A percentile compares a stretch with the other conserved stretches of the same genome.
phyloP scores from a whole-genome alignment of 129 eudicot genomes.

The Flaveria ramosissima region DNA sequence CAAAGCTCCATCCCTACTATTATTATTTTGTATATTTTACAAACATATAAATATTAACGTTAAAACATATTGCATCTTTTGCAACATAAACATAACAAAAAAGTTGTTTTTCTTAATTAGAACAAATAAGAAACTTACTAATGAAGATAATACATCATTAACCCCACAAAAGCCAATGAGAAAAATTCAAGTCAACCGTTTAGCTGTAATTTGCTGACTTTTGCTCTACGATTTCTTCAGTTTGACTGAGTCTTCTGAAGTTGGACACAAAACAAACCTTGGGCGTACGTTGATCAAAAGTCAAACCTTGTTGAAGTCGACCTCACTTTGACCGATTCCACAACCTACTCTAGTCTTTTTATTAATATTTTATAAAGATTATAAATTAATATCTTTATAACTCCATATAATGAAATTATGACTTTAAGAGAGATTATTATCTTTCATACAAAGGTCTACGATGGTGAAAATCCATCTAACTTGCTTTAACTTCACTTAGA shows the following conservation, averaged over 20 bases:
- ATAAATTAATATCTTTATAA: neutral
- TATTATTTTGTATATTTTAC: neutral
- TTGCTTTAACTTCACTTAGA: neutral
- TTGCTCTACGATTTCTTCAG: neutral
- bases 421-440: neutral
- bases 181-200: constrained; percentile 29
- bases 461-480: neutral
- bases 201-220: constrained; percentile 32
- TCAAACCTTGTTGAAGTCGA: constrained; percentile 25
- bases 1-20: no score
- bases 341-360: constrained; percentile 11
- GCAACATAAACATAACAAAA: neutral
- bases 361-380: neutral
- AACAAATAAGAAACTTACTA: constrained; percentile 7
- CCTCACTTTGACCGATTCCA: constrained; percentile 40
- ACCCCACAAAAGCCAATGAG: constrained; percentile 29
- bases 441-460: neutral
- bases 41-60: neutral
- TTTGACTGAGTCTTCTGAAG: constrained; percentile 27
- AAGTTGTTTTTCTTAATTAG: neutral
- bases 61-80: neutral
- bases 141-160: constrained; percentile 23
- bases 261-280: constrained; percentile 26
- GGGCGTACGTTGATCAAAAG: constrained; percentile 25
- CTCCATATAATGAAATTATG: neutral